phyloP scores from a whole-genome alignment of 2,329 filamentous ascomycete genomes.

The Apiospora saccharicola region DNA sequence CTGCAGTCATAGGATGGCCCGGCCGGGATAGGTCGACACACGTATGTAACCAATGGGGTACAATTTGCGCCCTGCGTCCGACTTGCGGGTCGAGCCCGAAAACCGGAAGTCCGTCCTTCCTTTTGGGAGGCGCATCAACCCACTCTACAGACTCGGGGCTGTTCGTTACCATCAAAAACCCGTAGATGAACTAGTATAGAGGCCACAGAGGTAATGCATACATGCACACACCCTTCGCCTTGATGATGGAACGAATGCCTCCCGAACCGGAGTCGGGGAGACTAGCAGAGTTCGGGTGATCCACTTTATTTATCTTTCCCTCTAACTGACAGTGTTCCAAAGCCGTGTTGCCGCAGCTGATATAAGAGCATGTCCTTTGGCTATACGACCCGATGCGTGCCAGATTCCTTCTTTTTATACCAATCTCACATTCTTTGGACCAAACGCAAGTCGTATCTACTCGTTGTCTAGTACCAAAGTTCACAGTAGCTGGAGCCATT shows the following conservation, averaged over 20 bases:
- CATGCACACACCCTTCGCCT: neutral
- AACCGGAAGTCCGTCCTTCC: neutral
- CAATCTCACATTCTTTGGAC: too few species aligned
- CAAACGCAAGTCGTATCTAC: neutral
- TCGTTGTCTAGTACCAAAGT: neutral
- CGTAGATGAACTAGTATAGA: neutral
- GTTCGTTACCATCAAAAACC: neutral
- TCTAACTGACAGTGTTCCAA: neutral
- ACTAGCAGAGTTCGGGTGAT: neutral
- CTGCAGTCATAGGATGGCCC: neutral
- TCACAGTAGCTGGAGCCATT: neutral
- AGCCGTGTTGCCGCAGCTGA: neutral
- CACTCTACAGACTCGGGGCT: constrained; percentile 5
- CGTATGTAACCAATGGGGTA: neutral
- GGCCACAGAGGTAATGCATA: neutral
- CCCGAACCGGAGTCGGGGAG: constrained; percentile 1
- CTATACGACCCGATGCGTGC: neutral
- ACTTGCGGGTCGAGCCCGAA: constrained; percentile 14
- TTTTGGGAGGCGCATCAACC: neutral
- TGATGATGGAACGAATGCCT: neutral
- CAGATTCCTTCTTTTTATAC: neutral
- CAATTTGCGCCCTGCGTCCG: neutral
- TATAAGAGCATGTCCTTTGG: neutral
- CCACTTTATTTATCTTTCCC: neutral
- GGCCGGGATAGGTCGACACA: neutral